Conservation (phyloP, 1,139 yeast genomes). For the Pichia sp. region DNA sequence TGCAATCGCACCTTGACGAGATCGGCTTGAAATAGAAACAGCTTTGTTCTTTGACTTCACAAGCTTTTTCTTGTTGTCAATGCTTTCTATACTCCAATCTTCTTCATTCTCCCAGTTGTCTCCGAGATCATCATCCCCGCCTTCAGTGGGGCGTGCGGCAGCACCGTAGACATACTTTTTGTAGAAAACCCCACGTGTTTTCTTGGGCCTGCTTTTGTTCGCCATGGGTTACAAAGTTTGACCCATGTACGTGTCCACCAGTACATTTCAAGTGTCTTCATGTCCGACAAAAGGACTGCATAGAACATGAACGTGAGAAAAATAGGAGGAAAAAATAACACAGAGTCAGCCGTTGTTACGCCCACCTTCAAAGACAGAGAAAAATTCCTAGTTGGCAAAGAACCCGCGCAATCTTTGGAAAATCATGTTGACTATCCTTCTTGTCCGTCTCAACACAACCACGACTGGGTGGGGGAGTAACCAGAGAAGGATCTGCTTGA, state of each 20-base stretch:
- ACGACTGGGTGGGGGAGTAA: background rate
- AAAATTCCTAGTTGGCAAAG: background rate
- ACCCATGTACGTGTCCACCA: background rate
- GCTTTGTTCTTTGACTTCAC: background rate
- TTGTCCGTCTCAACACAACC: background rate
- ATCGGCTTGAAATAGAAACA: slow-evolving; percentile 1
- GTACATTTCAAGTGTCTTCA: background rate
- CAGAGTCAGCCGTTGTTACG: background rate
- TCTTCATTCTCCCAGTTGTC: slow-evolving; percentile 3
- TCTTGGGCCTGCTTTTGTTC: slow-evolving; percentile 80
- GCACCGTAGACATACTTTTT: slow-evolving; percentile 68
- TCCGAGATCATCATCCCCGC: slow-evolving; percentile 2
- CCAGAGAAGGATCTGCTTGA: slow-evolving; percentile 4
- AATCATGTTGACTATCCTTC: background rate
- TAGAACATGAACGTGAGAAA: background rate
- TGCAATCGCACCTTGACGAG: slow-evolving; percentile 17
- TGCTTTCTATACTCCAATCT: background rate
- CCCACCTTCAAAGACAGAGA: background rate
- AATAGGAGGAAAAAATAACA: background rate
- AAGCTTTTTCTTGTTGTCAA: slow-evolving; percentile 13
- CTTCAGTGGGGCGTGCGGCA: slow-evolving; percentile 18
- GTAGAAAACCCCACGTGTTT: slow-evolving; percentile 65
- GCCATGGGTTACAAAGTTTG: slow-evolving; percentile 46
- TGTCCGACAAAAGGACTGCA: background rate
- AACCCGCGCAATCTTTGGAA: slow-evolving; percentile 2